These are phyloP conservation scores for Microcyclospora pomicola DNA, from an alignment of 2,329 filamentous ascomycete genomes.

Conservation along the genomic window DNA sequence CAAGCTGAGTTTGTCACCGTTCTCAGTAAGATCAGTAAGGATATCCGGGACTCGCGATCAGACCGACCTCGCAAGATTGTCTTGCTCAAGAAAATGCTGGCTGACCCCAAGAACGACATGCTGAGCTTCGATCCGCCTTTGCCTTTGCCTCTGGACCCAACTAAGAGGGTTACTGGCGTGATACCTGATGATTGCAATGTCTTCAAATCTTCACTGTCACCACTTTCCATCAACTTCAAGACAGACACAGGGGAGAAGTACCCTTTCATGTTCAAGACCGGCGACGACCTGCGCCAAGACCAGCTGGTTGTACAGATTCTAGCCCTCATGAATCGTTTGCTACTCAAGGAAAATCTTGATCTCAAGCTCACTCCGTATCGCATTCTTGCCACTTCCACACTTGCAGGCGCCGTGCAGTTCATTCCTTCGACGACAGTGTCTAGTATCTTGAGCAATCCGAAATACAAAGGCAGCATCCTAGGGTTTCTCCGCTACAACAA, in stretches of 20 bases:
- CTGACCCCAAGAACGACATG: conserved; percentile 83
- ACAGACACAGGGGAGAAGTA: conserved; percentile 66
- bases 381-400: conserved; percentile 82
- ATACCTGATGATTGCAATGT: conserved; percentile 75
- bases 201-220: conserved; percentile 89
- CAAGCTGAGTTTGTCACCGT: conserved; percentile 85
- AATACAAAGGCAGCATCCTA: conserved; percentile 65
- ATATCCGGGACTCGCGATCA: conserved; percentile 69
- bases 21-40: conserved; percentile 74
- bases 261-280: conserved; percentile 91
- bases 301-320: conserved; percentile 97
- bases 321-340: conserved; percentile 88
- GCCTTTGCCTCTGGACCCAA: conserved; percentile 77
- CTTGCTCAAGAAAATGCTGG: conserved; percentile 67
- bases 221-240: conserved; percentile 82
- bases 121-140: conserved; percentile 70
- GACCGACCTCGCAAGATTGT: conserved; percentile 71
- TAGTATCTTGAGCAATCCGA: conserved; percentile 52
- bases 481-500: conserved; percentile 82
- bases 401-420: conserved; percentile 85
- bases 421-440: conserved; percentile 72
- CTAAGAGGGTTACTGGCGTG: conserved; percentile 63
- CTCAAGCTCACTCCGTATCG: conserved; percentile 91
- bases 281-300: conserved; percentile 72
- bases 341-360: conserved; percentile 92